Evolutionary conservation across 176 grass and related monocot genomes (phyloP).

Genomic region (Juncus effusus): DNA sequence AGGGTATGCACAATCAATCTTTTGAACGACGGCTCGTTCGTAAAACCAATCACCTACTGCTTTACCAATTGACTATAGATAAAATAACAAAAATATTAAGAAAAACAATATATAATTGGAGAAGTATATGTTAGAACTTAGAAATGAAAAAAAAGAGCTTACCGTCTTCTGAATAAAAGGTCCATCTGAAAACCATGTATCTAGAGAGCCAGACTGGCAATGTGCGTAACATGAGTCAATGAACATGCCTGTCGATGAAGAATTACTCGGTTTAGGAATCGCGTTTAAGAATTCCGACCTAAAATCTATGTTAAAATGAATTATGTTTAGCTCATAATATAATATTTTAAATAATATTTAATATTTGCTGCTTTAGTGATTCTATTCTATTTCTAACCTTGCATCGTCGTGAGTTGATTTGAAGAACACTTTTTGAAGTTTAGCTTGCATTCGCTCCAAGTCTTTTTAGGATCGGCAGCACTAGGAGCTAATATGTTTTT

Average conservation of each 20-base stretch:
- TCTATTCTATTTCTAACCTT: conserved; percentile 40
- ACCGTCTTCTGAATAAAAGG: conserved; percentile 64
- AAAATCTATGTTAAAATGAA: conserved; percentile 40
- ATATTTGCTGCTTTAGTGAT: not conserved
- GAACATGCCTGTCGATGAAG: conserved; percentile 60
- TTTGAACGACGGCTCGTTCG: conserved; percentile 30
- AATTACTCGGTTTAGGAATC: conserved; percentile 36
- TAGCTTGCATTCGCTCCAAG: conserved; percentile 68
- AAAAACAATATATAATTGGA: too few relatives aligned
- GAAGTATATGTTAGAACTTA: too few relatives aligned
- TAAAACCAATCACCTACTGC: conserved; percentile 76
- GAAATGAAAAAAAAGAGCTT: conserved; percentile 8
- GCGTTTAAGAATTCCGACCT: conserved; percentile 60
- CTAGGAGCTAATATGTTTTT: conserved; percentile 77
- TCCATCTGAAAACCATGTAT: conserved; percentile 52
- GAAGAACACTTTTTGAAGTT: conserved; percentile 58
- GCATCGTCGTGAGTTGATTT: conserved; percentile 53
- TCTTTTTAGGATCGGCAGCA: conserved; percentile 47
- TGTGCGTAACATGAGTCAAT: conserved; percentile 82
- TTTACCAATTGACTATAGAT: conserved; percentile 68
- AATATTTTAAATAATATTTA: not conserved
- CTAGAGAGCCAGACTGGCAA: conserved; percentile 66
- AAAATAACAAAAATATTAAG: too few relatives aligned
- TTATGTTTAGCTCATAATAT: not conserved
- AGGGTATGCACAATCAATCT: conserved; percentile 71